Percentiles rank a stretch among this genome's conserved stretches.
Evolutionary conservation across 1,284 basidiomycete species (phyloP).

Genomic region (Taiwanofungus camphoratus): DNA sequence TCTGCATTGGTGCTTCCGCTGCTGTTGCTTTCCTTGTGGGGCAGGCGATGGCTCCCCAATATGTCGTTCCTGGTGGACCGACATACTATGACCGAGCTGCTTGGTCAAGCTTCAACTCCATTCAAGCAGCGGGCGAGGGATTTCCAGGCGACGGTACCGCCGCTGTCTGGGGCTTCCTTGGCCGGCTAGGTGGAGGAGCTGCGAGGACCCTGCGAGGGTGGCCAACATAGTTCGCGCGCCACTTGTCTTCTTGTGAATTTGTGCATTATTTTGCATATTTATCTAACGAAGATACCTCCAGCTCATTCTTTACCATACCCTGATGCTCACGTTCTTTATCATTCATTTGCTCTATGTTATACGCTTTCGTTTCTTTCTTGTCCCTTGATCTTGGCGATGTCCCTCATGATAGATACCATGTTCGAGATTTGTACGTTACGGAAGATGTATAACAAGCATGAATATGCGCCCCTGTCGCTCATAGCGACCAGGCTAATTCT

Average conservation of each 20-base stretch:
- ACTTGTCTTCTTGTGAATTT: constrained; percentile 3
- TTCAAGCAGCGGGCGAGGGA: constrained; percentile 63
- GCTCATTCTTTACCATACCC: constrained; percentile 3
- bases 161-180: constrained; percentile 56
- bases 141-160: constrained; percentile 44
- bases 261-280: constrained; percentile 6
- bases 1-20: constrained; percentile 53
- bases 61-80: constrained; percentile 57
- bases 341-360: constrained; percentile 10
- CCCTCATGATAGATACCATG: constrained; percentile 9
- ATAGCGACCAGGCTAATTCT: constrained; percentile 18
- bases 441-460: constrained; percentile 21
- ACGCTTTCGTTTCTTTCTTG: constrained; percentile 3
- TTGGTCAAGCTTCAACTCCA: constrained; percentile 71
- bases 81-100: constrained; percentile 72
- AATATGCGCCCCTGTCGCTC: constrained; percentile 17
- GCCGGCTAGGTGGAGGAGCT: constrained; percentile 61
- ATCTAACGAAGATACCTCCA: constrained; percentile 4
- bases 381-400: constrained; percentile 2
- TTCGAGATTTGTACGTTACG: constrained; percentile 20
- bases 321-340: constrained; percentile 6
- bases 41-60: constrained; percentile 53
- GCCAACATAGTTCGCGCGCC: constrained; percentile 36
- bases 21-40: constrained; percentile 49
- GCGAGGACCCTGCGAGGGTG: constrained; percentile 67